phyloP scores from a whole-genome alignment of 768 basidiomycete genomes.

The Hortiboletus flavorubellus region DNA sequence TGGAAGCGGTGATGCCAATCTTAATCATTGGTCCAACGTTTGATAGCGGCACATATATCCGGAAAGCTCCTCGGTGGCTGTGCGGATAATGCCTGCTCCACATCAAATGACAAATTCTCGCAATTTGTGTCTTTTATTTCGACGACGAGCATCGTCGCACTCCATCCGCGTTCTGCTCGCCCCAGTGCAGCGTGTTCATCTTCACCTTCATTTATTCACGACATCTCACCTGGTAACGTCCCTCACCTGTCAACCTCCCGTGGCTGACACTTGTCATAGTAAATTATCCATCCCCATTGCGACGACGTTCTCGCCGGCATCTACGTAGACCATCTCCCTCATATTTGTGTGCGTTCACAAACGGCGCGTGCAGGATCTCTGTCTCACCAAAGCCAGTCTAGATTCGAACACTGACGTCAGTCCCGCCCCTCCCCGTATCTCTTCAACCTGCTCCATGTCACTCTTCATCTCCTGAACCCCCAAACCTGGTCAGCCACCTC shows the following conservation, averaged over 20 bases:
- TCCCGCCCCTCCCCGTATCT: not conserved
- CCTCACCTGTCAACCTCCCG: not conserved
- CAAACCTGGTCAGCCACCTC: conserved; percentile 5
- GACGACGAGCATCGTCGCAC: conserved; percentile 14
- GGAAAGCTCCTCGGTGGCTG: conserved; percentile 20
- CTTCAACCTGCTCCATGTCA: conserved; percentile 17
- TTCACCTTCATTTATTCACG: conserved; percentile 18
- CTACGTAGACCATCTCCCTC: conserved; percentile 1
- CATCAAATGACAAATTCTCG: conserved; percentile 22
- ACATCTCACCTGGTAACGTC: conserved; percentile 12
- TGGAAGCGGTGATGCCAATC: not conserved
- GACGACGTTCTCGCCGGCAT: conserved; percentile 7
- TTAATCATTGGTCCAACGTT: not conserved
- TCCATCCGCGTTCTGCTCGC: conserved; percentile 1
- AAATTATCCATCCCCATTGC: conserved; percentile 13
- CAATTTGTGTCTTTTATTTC: conserved; percentile 19
- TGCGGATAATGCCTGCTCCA: conserved; percentile 18
- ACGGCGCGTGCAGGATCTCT: not conserved
- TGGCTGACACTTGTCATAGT: conserved; percentile 18
- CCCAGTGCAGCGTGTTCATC: not conserved
- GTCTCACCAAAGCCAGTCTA: conserved; percentile 15
- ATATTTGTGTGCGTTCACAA: conserved; percentile 8
- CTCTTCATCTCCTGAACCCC: conserved; percentile 10
- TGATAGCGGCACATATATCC: not conserved
- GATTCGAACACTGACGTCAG: conserved; percentile 14